Evolutionary conservation across 352 stramenopile genomes (phyloP).

Genomic region (Achlya hypogyna): DNA sequence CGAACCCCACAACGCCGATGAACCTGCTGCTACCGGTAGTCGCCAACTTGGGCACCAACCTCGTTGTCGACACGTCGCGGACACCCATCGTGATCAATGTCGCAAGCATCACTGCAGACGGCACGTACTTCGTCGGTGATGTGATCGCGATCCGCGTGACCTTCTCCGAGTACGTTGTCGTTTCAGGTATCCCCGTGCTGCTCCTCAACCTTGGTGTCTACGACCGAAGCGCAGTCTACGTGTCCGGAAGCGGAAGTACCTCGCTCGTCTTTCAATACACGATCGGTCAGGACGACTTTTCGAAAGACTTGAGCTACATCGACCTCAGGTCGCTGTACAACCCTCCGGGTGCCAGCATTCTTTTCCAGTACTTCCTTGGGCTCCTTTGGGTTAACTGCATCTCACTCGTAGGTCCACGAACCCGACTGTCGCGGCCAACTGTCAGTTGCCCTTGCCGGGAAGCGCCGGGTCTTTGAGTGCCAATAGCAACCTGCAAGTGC

Average conservation of each 20-base stretch:
- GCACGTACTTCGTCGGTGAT: constrained; percentile 58
- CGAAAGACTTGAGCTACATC: constrained; percentile 65
- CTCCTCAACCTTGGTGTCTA: constrained; percentile 56
- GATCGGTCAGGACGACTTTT: constrained; percentile 62
- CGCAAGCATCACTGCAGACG: constrained; percentile 35
- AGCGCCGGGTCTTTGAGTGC: constrained; percentile 57
- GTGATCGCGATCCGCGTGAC: constrained; percentile 42
- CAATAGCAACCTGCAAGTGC: constrained; percentile 57
- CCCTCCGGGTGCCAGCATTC: neutral
- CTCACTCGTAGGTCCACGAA: constrained; percentile 52
- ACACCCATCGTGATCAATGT: constrained; percentile 46
- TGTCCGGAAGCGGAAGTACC: constrained; percentile 39
- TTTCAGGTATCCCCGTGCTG: constrained; percentile 47
- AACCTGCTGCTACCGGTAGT: constrained; percentile 49
- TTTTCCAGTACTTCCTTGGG: no score
- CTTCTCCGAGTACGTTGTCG: constrained; percentile 65
- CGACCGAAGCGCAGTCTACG: constrained; percentile 43
- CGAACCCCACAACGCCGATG: constrained; percentile 58
- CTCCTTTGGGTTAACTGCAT: no score
- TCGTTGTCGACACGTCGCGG: constrained; percentile 54
- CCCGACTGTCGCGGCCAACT: constrained; percentile 53
- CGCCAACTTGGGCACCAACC: constrained; percentile 29
- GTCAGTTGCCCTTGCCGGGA: constrained; percentile 55
- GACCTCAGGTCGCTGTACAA: constrained; percentile 60
- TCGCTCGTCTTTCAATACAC: constrained; percentile 55